Base-by-base conservation (phyloP, 2,329 filamentous ascomycete species). In the Aulographum hederae region DNA sequence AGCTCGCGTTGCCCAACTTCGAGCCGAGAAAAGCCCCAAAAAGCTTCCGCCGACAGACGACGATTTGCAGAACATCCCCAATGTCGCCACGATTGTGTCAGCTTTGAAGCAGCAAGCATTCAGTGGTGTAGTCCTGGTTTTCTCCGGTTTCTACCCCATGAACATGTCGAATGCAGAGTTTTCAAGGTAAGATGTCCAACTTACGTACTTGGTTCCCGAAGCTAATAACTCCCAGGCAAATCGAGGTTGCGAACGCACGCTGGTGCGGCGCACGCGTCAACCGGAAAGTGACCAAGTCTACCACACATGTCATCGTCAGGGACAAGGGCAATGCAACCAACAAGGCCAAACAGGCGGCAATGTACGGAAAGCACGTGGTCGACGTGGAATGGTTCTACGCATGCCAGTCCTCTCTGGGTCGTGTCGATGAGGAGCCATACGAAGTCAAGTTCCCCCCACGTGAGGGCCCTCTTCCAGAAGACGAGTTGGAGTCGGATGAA, bases 321-420 rank as follows among this genome's bases (percentile, higher is more conserved):
- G 75, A 70, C 32, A 71, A 69, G 13, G 63, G 69, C 12, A 65
- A 77, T 16, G 73, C 85, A 15, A 95, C 89, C 0, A 77, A 81
- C 32, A 98, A 98, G 55, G 82, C 95, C 27, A 76, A 80, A 30
- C 77, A 85, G 51, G 89, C 89, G 0, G 75, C 79, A 11, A 72
- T 74, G 39, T 78, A 82, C 34, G 63, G 77, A 0, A 70, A 72
- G 32, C 85, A 84, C 50, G 92, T 98, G 36, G 89, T 98, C 30
- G 84, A 77, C 42, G 78, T 84, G 32, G 73, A 81, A 44, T 98
- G 89, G 89, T 70, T 98, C 18, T 66, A 75, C 19, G 78, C 85
- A 41, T 91, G 76, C 34, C 71, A 95, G 39, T 77, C 73, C 17
- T 76, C 78, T 49, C 98, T 89, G 89, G 63, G 68, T 39, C 74